Percentiles rank a stretch among this genome's conserved stretches.
These are phyloP conservation scores for Fagopyrum tataricum DNA, from an alignment of 148 eudicot genomes.

Conservation along the genomic window DNA sequence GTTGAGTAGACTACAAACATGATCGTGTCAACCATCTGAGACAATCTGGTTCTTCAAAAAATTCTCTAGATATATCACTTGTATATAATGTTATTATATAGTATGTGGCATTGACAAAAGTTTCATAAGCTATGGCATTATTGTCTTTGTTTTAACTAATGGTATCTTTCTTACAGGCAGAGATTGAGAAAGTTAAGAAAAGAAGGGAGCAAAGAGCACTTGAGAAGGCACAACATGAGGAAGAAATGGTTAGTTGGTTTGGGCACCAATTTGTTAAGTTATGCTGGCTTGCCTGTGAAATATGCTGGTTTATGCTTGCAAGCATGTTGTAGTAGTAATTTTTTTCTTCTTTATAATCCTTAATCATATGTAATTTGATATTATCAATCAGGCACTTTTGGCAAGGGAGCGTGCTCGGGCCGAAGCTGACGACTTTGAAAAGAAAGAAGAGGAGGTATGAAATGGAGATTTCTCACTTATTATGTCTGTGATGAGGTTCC, in stretches of 20 bases:
- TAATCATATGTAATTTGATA: background rate
- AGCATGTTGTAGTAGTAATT: background rate
- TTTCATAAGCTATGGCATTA: background rate
- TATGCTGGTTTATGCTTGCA: conserved; percentile 5
- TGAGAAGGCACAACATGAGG: conserved; percentile 90
- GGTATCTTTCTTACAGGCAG: conserved; percentile 35
- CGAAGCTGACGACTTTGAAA: conserved; percentile 91
- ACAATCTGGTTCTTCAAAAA: background rate
- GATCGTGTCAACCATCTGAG: background rate
- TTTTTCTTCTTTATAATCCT: background rate
- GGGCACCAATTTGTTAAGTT: background rate
- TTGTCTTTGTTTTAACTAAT: background rate
- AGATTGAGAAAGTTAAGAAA: conserved; percentile 94
- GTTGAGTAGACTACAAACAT: background rate
- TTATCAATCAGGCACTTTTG: conserved; percentile 46
- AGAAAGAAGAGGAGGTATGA: conserved; percentile 84
- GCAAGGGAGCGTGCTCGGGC: conserved; percentile 87
- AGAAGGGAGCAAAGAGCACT: conserved; percentile 84
- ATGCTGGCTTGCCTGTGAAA: conserved; percentile 8
- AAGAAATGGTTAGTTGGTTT: conserved; percentile 64
- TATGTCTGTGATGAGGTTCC: background rate
- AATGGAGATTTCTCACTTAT: background rate
- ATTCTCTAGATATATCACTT: background rate
- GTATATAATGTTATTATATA: background rate
- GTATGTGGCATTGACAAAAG: background rate